These are phyloP conservation scores for Mortierella alpina DNA, from an alignment of 192 early-diverging fungal genomes.

Conservation along the genomic window DNA sequence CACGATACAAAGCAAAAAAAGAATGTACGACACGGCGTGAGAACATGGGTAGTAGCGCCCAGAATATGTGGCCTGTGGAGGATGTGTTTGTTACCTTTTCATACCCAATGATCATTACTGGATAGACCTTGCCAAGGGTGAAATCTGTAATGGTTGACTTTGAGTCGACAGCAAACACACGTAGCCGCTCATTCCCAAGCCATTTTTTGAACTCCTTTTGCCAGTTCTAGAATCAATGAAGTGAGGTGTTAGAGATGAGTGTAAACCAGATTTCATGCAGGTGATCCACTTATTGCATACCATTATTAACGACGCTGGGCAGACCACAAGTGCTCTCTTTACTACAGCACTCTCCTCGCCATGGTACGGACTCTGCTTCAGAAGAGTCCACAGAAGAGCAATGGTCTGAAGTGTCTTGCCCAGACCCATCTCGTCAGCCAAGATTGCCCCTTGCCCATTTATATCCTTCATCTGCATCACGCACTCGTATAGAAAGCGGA, in stretches of 20 bases:
- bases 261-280: background rate
- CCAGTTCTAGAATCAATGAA: constrained; percentile 52
- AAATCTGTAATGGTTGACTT: constrained; percentile 57
- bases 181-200: constrained; percentile 61
- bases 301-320: constrained; percentile 58
- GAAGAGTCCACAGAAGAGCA: constrained; percentile 62
- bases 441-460: constrained; percentile 80
- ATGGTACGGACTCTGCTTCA: constrained; percentile 57
- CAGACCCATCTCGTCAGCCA: constrained; percentile 78
- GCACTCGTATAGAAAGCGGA: constrained; percentile 62
- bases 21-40: background rate
- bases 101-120: constrained; percentile 64
- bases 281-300: constrained; percentile 5
- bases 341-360: constrained; percentile 45
- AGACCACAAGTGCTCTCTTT: constrained; percentile 57
- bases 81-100: constrained; percentile 41
- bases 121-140: constrained; percentile 54
- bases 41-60: background rate
- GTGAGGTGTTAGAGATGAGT: background rate
- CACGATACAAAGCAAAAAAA: background rate
- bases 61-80: background rate
- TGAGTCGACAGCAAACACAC: constrained; percentile 56
- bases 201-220: constrained; percentile 66
- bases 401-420: constrained; percentile 76
- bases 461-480: constrained; percentile 68